Conservation (phyloP, 768 basidiomycete species). For the Boletellus ananiceps region DNA sequence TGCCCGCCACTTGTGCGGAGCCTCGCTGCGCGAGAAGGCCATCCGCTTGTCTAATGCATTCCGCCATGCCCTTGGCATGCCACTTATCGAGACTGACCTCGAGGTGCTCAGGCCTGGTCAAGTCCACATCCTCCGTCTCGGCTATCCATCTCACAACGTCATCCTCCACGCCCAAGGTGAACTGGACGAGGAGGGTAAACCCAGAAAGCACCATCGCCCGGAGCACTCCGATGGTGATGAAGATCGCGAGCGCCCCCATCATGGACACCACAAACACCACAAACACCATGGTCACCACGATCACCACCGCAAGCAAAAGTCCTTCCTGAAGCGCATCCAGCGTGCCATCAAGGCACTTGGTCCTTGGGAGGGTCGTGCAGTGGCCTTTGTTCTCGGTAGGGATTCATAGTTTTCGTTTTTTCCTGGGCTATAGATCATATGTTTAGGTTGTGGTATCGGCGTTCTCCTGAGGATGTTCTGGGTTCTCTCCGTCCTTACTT, state of each 20-base stretch:
- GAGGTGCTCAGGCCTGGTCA: conserved; percentile 11
- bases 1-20: conserved; percentile 29
- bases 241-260: not conserved
- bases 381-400: conserved; percentile 79
- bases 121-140: conserved; percentile 30
- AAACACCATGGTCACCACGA: conserved; percentile 12
- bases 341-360: conserved; percentile 65
- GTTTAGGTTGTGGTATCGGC: conserved; percentile 74
- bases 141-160: conserved; percentile 1
- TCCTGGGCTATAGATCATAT: not conserved
- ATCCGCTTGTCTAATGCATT: conserved; percentile 51
- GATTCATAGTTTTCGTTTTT: conserved; percentile 2
- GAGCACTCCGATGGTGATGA: not conserved
- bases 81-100: conserved; percentile 36
- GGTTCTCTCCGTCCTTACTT: conserved; percentile 60
- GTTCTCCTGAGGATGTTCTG: conserved; percentile 79
- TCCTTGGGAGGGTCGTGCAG: conserved; percentile 78
- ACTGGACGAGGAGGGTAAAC: conserved; percentile 8
- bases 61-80: conserved; percentile 52
- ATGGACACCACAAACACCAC: conserved; percentile 8
- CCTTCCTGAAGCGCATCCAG: conserved; percentile 60
- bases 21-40: conserved; percentile 44
- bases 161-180: conserved; percentile 5
- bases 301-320: conserved; percentile 23
- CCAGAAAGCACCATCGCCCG: conserved; percentile 3